Conservation (phyloP, 2,329 filamentous ascomycete genomes). For the Fusarium multiceps region DNA sequence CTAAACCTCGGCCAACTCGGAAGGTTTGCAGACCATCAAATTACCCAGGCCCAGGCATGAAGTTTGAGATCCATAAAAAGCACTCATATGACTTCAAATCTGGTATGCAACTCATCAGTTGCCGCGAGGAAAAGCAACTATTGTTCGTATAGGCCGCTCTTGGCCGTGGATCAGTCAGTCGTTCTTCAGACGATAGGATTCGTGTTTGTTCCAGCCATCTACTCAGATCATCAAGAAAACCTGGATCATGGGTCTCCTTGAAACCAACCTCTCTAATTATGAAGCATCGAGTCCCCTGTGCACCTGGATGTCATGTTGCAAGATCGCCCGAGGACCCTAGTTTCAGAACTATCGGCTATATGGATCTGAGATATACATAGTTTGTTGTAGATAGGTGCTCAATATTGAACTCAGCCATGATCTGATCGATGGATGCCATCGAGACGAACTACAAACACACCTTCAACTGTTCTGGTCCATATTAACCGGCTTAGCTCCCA, state of each 20-base stretch:
- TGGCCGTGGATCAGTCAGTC: background rate
- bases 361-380: conserved; percentile 20
- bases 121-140: conserved; percentile 15
- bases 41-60: background rate
- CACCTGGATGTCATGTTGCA: background rate
- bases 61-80: conserved; percentile 21
- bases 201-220: background rate
- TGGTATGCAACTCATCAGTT: conserved; percentile 24
- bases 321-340: background rate
- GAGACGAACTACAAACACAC: background rate
- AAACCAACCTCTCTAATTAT: background rate
- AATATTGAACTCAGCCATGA: conserved; percentile 6
- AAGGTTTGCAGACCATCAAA: background rate
- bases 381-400: background rate
- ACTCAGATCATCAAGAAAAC: background rate
- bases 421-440: conserved; percentile 6
- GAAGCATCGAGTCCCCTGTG: background rate
- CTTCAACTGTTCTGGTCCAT: background rate
- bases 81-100: conserved; percentile 13
- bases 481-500: background rate
- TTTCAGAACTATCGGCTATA: background rate
- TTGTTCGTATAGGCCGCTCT: background rate
- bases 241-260: background rate
- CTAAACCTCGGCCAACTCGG: background rate
- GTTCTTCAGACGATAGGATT: background rate